phyloP scores from a whole-genome alignment of 495 filamentous ascomycete species.

The Xylaria castorea region DNA sequence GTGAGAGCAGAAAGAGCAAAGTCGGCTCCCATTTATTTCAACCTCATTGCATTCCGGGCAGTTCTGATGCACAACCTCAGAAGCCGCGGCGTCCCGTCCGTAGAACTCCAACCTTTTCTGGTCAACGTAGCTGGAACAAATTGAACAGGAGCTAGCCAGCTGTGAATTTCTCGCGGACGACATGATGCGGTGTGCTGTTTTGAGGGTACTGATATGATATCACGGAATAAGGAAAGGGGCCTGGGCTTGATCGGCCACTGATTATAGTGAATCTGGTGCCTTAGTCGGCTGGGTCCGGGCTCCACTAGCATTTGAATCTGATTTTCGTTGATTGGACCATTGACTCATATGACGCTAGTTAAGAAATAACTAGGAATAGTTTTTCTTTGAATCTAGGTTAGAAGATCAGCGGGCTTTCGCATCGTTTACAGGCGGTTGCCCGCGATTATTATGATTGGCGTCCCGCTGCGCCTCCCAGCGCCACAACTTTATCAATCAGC shows the following conservation, averaged over 20 bases:
- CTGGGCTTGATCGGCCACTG: not conserved
- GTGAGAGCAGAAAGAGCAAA: not conserved
- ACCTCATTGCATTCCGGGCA: not conserved
- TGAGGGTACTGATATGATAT: not conserved
- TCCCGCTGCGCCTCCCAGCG: not conserved
- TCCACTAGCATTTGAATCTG: too few species aligned
- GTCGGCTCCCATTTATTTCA: not conserved
- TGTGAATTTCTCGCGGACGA: not conserved
- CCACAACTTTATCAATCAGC: not conserved
- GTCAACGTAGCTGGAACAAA: not conserved
- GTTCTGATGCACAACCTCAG: not conserved
- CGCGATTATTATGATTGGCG: too few species aligned
- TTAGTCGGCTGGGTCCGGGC: too few species aligned
- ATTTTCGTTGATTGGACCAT: too few species aligned
- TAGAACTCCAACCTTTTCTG: not conserved
- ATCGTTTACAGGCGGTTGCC: too few species aligned
- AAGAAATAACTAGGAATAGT: too few species aligned
- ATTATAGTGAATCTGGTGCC: too few species aligned
- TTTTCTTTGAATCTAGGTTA: too few species aligned
- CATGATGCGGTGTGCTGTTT: not conserved
- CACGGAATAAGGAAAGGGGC: not conserved
- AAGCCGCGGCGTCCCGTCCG: not conserved
- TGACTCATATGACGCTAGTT: too few species aligned
- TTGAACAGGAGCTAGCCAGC: not conserved
- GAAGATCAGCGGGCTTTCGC: too few species aligned